These are phyloP conservation scores for Sarcodon aspratus DNA, from an alignment of 768 basidiomycete genomes.

Conservation along the genomic window DNA sequence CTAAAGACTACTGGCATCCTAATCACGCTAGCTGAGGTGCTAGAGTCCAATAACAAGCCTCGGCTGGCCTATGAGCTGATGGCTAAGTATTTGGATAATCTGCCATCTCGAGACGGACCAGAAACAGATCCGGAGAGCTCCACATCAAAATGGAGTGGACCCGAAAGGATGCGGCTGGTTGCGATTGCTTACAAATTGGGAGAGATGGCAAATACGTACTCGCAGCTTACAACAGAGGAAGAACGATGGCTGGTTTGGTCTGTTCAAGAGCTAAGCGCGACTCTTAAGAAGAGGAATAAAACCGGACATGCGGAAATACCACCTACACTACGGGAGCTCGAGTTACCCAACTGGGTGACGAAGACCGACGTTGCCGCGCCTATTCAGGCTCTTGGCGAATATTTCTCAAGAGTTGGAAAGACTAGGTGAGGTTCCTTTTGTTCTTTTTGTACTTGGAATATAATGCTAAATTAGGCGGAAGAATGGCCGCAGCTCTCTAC, in stretches of 20 bases:
- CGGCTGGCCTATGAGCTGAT: constrained; percentile 20
- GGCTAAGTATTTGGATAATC: constrained; percentile 4
- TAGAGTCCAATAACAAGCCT: constrained; percentile 28
- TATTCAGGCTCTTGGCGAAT: constrained; percentile 52
- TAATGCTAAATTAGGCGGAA: neutral
- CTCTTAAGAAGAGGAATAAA: constrained; percentile 23
- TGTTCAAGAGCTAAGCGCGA: constrained; percentile 29
- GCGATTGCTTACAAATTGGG: constrained; percentile 34
- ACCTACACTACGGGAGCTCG: constrained; percentile 29
- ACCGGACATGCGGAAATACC: neutral
- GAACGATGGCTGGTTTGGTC: constrained; percentile 32
- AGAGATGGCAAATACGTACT: constrained; percentile 24
- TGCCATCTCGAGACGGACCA: neutral
- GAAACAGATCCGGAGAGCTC: constrained; percentile 8
- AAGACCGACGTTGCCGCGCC: constrained; percentile 55
- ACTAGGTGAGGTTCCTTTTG: constrained; percentile 33
- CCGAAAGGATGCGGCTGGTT: constrained; percentile 32
- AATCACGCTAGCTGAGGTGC: constrained; percentile 44
- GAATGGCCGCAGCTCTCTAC: neutral
- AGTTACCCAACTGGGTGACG: constrained; percentile 48
- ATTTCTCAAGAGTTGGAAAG: constrained; percentile 45
- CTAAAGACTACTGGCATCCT: constrained; percentile 63
- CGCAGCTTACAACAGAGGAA: constrained; percentile 23
- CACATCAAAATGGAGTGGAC: constrained; percentile 7
- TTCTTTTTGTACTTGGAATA: neutral